Evolutionary conservation across 2,329 filamentous ascomycete species (phyloP), one percentile per base, ranked within the genome.

Genomic region (Diaporthe helianthi): DNA sequence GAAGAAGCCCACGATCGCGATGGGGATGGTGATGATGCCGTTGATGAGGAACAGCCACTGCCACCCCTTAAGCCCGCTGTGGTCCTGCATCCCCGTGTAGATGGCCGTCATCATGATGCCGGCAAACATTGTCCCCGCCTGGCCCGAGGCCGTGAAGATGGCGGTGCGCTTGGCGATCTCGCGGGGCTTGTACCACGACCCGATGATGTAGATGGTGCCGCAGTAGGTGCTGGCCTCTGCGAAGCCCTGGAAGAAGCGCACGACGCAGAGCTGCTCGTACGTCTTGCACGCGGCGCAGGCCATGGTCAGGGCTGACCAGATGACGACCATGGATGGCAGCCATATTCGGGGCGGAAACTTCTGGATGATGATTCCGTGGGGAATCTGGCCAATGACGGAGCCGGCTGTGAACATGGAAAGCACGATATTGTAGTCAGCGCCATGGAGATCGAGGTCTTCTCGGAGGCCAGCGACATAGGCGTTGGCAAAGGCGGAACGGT

Each of bases 51-150:
- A 79, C 0, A 80, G 72, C 79, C 79, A 80, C 49, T 83, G 76
- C 85, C 85, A 87, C 1, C 82, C 83, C 3, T 78, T 76, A 6
- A 85, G 75, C 0, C 83, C 81, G 9, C 74, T 74, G 26, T 13
- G 74, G 0, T 85, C 84, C 29, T 84, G 73, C 69, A 77, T 72
- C 3, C 78, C 77, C 41, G 79, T 73, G 66, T 76, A 72, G 31
- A 77, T 76, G 3, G 83, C 84, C 0, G 84, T 84, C 75, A 88
- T 86, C 71, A 89, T 83, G 60, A 87, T 83, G 0, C 85, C 85
- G 4, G 82, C 82, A 63, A 88, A 85, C 82, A 87, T 84, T 1
- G 81, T 84, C 0, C 85, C 85, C 0, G 83, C 84, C 7, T 86
- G 78, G 3, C 84, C 84, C 9, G 83, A 84, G 3, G 83, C 81